Base-by-base conservation (phyloP, 108 stramenopile genomes). In the Conticribra guillardii region DNA sequence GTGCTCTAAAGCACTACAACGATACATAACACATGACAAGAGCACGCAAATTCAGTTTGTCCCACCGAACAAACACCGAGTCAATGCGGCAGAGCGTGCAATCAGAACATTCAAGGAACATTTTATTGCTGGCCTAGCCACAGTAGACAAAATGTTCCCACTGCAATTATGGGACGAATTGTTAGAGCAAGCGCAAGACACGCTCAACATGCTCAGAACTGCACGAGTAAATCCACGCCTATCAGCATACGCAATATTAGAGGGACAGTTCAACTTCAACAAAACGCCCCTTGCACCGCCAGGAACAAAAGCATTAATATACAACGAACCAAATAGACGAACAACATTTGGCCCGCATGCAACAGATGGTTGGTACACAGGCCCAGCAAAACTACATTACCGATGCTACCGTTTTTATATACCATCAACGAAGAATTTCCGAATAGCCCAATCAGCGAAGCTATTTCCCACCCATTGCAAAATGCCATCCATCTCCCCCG, bases 161-260 rank as follows among this genome's bases (percentile, higher is more conserved):
- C 4, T 77, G 21, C 58, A 62, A 41, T 37, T 71, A 8, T 80
- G 74, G 83, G 68, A 58, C 34, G 19, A 64, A n/a, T 57, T 80
- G 16, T 21, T 85, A 11, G 61, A 23, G 33, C 23, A 57, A 76
- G 54, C 52, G 1, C 22, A 53, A 53, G 2, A 24, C 52, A 67
- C 70, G 15, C 30, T 85, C 17, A 81, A 85, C 64, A 41, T 81
- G 2, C 57, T 81, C 4, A 69, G 84, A 0, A 22, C 28, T 2
- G 73, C 73, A 23, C 73, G 73, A 1, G 21, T 74, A 45, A 69
- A 85, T 47, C 71, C 80, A 44, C 50, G 54, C 19, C 50, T 74
- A n/a, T 85, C 84, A 11, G 80, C 84, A n/a, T 65, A 62, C 34
- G 51, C 51, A n/a, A 29, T 33, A 49, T 11, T 78, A 1, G 30